These are phyloP conservation scores for Dioscorea cayenensis DNA, from an alignment of 116 monocot genomes.

Conservation along the genomic window DNA sequence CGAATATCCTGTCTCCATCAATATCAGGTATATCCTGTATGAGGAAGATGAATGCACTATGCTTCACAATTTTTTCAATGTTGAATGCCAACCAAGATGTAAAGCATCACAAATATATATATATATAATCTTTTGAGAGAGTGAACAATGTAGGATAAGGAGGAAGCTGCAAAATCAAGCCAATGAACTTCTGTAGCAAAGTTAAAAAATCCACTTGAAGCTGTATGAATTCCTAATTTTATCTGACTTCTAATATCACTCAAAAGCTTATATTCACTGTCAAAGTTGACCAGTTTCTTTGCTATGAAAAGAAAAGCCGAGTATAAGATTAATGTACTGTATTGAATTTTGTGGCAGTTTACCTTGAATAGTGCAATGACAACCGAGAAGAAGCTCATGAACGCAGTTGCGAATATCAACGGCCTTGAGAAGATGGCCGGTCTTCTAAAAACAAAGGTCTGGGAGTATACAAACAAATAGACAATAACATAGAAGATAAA, in stretches of 20 bases:
- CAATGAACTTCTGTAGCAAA: neutral
- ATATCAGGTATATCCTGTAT: constrained; percentile 97
- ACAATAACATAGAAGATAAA: neutral
- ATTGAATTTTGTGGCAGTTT: constrained; percentile 5
- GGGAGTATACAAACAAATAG: constrained; percentile 5
- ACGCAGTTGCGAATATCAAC: constrained; percentile 91
- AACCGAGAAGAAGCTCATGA: constrained; percentile 99
- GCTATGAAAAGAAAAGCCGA: no score
- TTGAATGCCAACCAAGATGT: no score
- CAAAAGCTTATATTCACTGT: no score
- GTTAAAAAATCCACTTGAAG: no score
- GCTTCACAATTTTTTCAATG: neutral
- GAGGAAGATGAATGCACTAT: neutral
- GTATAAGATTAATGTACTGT: neutral
- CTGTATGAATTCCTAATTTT: no score
- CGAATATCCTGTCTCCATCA: constrained; percentile 91
- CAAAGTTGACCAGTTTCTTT: no score
- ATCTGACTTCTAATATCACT: no score
- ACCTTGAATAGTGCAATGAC: constrained; percentile 99
- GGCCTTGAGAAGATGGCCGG: constrained; percentile 64
- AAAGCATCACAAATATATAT: no score
- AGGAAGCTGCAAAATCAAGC: neutral
- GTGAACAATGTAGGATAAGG: no score
- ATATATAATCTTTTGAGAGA: no score
- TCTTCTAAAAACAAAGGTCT: constrained; percentile 89